Evolutionary conservation across 805 yeast genomes (phyloP).

Genomic region (Priceomyces medius): DNA sequence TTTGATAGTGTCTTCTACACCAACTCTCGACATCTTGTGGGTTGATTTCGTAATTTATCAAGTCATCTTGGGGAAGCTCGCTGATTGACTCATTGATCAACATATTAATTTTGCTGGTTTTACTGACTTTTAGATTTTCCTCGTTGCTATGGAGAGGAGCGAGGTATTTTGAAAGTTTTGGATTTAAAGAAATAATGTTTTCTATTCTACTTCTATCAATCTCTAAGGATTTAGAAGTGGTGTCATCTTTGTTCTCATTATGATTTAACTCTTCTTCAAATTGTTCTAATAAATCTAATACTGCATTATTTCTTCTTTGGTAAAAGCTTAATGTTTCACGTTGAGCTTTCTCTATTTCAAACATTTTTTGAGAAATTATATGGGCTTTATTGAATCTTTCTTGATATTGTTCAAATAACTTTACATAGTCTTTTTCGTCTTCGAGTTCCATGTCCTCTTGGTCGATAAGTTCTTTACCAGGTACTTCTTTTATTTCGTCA

Average conservation of each 20-base stretch:
- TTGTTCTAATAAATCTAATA: slow-evolving; percentile 29
- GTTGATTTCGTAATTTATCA: slow-evolving; percentile 32
- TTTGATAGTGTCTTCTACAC: slow-evolving; percentile 36
- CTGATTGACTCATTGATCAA: slow-evolving; percentile 36
- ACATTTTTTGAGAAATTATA: slow-evolving; percentile 24
- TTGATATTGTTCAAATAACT: slow-evolving; percentile 27
- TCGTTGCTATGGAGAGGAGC: slow-evolving; percentile 15
- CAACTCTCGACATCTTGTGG: slow-evolving; percentile 41
- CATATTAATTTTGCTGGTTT: slow-evolving; percentile 23
- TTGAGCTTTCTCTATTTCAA: slow-evolving; percentile 32
- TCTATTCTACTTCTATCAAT: slow-evolving; percentile 18
- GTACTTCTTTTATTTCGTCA: slow-evolving; percentile 3
- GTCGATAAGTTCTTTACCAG: background rate
- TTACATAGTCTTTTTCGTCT: slow-evolving; percentile 19
- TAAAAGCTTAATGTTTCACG: slow-evolving; percentile 33
- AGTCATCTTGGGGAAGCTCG: slow-evolving; percentile 38
- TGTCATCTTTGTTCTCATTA: background rate
- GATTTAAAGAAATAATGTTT: slow-evolving; percentile 21
- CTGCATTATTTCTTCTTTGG: slow-evolving; percentile 37
- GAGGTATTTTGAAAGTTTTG: slow-evolving; percentile 18
- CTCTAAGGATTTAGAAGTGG: slow-evolving; percentile 3
- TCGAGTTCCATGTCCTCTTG: slow-evolving; percentile 7
- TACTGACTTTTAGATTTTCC: slow-evolving; percentile 13
- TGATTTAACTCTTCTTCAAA: background rate
- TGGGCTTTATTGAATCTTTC: slow-evolving; percentile 24